Base-by-base conservation (phyloP, 768 basidiomycete species). In the Hortiboletus campestris region DNA sequence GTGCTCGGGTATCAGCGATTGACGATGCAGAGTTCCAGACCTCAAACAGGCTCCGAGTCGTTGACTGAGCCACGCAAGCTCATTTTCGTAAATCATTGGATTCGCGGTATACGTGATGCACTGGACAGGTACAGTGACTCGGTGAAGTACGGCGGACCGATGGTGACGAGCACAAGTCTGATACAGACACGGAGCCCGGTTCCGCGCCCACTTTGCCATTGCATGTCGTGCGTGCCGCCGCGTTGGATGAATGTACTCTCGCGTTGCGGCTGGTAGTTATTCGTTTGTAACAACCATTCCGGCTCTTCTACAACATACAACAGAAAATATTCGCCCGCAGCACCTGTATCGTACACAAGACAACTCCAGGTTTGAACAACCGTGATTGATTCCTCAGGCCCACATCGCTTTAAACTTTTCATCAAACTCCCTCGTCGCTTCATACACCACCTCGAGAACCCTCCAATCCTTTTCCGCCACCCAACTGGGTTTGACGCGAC, bases 381-480 rank as follows among this genome's bases (percentile, higher is more conserved):
- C 10, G 22, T 11, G 38, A 49, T 8, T 10, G 13, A 29, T 6
- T n/a, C 16, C 8, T 58, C 19, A 78, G 0, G 85, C 85, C 85
- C 85, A 86, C 73, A 85, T 87, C 9, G 76, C 80, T 58, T 69
- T 78, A 71, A 80, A 88, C 66, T 86, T 86, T 53, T 70, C 76
- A 10, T 80, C 70, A 51, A 88, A 86, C 59, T 86, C 81, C 10
- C 63, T 64, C 42, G 71, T 71, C 20, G 76, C 74, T 3, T 57
- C 74, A 28, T 72, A 61, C 9, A 85, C 72, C 13, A 85, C 72
- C 51, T 78, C 71, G 42, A 82, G 84, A 2, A 87, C 78, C 50
- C 60, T 74, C 84, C 84, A 84, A 57, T 86, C 84, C 5, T 58
- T 66, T 19, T 78, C 72, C 0, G 67, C 64, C 35, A 83, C 75